Evolutionary conservation across 148 eudicot genomes (phyloP), one percentile per base, ranked within the genome.

Genomic region (Dianthus caryophyllus): DNA sequence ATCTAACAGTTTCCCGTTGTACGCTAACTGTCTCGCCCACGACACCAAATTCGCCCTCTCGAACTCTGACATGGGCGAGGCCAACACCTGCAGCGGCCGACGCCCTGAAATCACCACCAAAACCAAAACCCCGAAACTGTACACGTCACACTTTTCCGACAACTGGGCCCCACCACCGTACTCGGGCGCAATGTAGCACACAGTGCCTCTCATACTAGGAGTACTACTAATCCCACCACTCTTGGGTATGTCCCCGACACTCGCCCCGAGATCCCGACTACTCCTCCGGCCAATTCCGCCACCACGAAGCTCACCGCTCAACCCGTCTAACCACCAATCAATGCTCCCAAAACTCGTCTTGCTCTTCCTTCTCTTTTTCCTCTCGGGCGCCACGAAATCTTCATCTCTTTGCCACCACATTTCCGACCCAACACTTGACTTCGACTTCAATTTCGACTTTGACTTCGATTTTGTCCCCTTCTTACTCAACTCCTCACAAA

Each of bases 191-290:
- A 93, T 83, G 64, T 93, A 93, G 73, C 98, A 93, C 31, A 93
- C 91, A 48, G 98, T 93, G 5, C 98, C 98, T 73, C 98, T 83
- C 98, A 93, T 93, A 78, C 98, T 93, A 5, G 98, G 98, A 8
- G 98, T 93, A 65, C 96, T 89, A 70, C 98, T 87, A 53, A 93
- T 80, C 18, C 96, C 96, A 29, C 98, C 91, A 70, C 98, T 92
- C 62, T 89, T 92, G 1, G 87, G 98, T 52, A 92, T 75, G 2
- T 87, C 97, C 10, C 87, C 88, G 66, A 77, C 83, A 7, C 83
- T 52, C 24, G 12, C 72, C 70, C 79, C 79, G 78, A 79, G 89
- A 80, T 92, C 97, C 61, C 84, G 97, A 49, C 97, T 92, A 39
- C 78, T 85, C 68, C 93, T 83, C 59, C 88, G 64, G 14, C 96